A percentile compares a stretch with the other conserved stretches of the same genome.
Conservation (phyloP, 495 filamentous ascomycete species). For the Neurospora sp. region DNA sequence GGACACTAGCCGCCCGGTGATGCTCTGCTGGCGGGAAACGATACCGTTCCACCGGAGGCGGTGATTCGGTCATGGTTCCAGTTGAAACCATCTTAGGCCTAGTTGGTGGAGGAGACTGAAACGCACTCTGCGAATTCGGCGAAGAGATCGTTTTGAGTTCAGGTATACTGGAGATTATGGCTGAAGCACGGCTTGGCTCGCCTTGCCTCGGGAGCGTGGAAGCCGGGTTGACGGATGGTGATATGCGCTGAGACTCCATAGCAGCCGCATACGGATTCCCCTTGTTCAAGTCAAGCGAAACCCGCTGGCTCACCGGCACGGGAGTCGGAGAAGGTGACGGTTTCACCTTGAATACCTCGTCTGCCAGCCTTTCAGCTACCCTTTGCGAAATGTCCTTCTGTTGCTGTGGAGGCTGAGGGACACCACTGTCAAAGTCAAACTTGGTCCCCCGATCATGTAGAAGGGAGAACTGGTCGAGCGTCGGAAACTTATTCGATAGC, state of each 20-base stretch:
- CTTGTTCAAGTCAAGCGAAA: conserved; percentile 23
- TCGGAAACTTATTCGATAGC: conserved; percentile 74
- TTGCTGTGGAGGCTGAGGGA: conserved; percentile 32
- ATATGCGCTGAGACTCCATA: conserved; percentile 6
- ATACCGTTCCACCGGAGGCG: conserved; percentile 46
- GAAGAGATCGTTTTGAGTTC: conserved; percentile 42
- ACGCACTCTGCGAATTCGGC: conserved; percentile 32
- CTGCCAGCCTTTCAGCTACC: conserved; percentile 75
- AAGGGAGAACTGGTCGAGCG: conserved; percentile 85
- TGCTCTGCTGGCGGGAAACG: conserved; percentile 49
- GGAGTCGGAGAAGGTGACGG: conserved; percentile 13
- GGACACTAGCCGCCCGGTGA: conserved; percentile 47
- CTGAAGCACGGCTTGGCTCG: conserved; percentile 39
- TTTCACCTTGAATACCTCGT: conserved; percentile 52
- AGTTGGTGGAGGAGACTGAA: conserved; percentile 46
- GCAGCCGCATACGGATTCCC: conserved; percentile 11
- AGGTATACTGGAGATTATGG: conserved; percentile 43
- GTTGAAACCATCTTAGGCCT: conserved; percentile 75
- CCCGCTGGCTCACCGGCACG: conserved; percentile 18
- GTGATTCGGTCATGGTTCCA: conserved; percentile 80
- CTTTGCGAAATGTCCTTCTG: conserved; percentile 57
- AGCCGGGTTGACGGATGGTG: conserved; percentile 24
- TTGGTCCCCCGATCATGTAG: conserved; percentile 77
- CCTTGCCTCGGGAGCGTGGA: conserved; percentile 29
- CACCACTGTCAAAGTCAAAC: conserved; percentile 69